phyloP scores from a whole-genome alignment of 345 rosid species.

The Anastatica hierochuntica region DNA sequence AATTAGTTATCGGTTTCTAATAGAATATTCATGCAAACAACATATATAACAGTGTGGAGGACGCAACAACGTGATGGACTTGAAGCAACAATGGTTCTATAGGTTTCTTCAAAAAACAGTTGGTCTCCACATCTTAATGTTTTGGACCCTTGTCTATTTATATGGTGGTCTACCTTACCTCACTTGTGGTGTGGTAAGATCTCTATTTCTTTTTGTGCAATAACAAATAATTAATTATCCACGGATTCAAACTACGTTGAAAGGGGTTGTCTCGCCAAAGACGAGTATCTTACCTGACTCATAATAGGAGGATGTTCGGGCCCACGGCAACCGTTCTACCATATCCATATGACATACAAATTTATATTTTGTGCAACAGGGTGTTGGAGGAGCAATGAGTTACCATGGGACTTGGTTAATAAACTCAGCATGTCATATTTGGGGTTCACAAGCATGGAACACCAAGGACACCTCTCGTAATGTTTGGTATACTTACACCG shows the following conservation, averaged over 20 bases:
- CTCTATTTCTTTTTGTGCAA: not conserved
- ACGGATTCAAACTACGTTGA: too few species aligned
- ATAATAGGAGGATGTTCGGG: too few species aligned
- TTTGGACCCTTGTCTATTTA: constrained; percentile 39
- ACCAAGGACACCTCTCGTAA: constrained; percentile 73
- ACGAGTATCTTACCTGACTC: too few species aligned
- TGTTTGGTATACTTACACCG: constrained; percentile 46
- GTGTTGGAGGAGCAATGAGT: constrained; percentile 46
- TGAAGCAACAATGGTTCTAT: not conserved
- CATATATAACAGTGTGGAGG: constrained; percentile 34
- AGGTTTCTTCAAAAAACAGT: not conserved
- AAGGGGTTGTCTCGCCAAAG: too few species aligned
- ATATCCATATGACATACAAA: too few species aligned
- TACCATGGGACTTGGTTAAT: constrained; percentile 77
- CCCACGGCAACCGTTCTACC: too few species aligned
- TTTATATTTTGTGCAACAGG: constrained; percentile 26
- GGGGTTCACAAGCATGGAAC: constrained; percentile 81
- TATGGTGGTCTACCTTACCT: constrained; percentile 67
- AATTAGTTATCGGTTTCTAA: too few species aligned
- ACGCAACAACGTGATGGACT: constrained; percentile 56
- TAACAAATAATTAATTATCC: too few species aligned
- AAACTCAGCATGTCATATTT: constrained; percentile 77
- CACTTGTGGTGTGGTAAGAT: constrained; percentile 80
- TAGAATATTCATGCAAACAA: too few species aligned
- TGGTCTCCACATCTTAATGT: not conserved